These are phyloP conservation scores for Vitis rotundifolia DNA, from an alignment of 164 flowering plant genomes.

Conservation along the genomic window DNA sequence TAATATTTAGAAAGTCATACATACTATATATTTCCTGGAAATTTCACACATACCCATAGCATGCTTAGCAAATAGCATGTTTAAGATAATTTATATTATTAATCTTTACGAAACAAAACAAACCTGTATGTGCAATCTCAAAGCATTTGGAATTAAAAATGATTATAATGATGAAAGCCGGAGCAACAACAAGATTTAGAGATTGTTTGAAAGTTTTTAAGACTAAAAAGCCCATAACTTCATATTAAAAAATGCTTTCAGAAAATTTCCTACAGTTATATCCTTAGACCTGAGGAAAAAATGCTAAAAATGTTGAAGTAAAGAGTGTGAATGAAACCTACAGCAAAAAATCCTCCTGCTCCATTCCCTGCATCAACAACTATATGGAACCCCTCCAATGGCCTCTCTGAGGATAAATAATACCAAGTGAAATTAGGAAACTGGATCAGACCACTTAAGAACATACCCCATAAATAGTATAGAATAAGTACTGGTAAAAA, in stretches of 20 bases:
- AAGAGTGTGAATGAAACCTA: constrained; percentile 27
- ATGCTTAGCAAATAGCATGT: too few relatives aligned
- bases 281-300: not conserved
- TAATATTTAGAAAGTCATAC: too few relatives aligned
- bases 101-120: too few relatives aligned
- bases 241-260: not conserved
- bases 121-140: too few relatives aligned
- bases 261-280: not conserved
- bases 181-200: not conserved
- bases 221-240: not conserved
- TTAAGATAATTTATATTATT: too few relatives aligned
- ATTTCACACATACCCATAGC: too few relatives aligned
- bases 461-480: not conserved
- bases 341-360: constrained; percentile 97
- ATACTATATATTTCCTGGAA: too few relatives aligned
- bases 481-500: not conserved
- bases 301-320: not conserved
- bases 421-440: constrained; percentile 14
- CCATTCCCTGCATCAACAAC: constrained; percentile 99
- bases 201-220: not conserved
- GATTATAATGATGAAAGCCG: too few relatives aligned
- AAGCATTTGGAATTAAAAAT: too few relatives aligned
- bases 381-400: constrained; percentile 94
- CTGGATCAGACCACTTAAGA: not conserved
- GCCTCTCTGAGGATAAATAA: constrained; percentile 65